Base-by-base conservation (phyloP, 2,329 filamentous ascomycete species). In the Penicillium janthinellum region DNA sequence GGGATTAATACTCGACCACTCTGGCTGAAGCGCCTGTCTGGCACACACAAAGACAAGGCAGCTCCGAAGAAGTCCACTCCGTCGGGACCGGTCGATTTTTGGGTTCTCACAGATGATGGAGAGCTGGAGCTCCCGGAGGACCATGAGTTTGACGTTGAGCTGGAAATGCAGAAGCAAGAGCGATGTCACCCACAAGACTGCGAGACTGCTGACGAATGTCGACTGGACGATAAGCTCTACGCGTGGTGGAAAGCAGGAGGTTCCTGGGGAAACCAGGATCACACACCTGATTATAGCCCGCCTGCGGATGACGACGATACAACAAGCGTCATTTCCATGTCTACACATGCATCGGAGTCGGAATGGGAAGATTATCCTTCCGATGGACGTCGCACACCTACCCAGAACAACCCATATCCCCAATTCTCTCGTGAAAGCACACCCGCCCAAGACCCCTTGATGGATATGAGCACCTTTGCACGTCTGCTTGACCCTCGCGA, bases 161-260 rank as follows among this genome's bases (percentile, higher is more conserved):
- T 81, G 1, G 91, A 95, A 72, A 87, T 93, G 66, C 86, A 91
- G 65, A 85, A 85, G 56, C 82, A 86, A 51, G 78, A 90, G 34
- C 75, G 76, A 58, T 79, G 73, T 48, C 76, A 73, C 57, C 73
- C 70, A 70, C 73, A 65, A 34, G 66, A 73, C 41, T 79, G 77
- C 74, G 75, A 76, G 50, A 72, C 78, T 15, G 64, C 79, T 6
- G 79, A 87, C 42, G 90, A 95, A 67, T 83, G 84, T 31, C 84
- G 86, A 41, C 80, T 97, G 2, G 89, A 94, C 64, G 82, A 84
- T 2, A 88, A 87, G 59, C 79, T 97, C 1, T 98, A 97, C 73
- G 81, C 82, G 34, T 95, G 93, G 86, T 98, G 92, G 90, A 87
- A 90, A 54, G 81, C 83, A 56, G 92, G 91, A 20, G 92, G 91